Evolutionary conservation across 169 alveolate species (phyloP).

Genomic region (Plasmodium malariae): DNA sequence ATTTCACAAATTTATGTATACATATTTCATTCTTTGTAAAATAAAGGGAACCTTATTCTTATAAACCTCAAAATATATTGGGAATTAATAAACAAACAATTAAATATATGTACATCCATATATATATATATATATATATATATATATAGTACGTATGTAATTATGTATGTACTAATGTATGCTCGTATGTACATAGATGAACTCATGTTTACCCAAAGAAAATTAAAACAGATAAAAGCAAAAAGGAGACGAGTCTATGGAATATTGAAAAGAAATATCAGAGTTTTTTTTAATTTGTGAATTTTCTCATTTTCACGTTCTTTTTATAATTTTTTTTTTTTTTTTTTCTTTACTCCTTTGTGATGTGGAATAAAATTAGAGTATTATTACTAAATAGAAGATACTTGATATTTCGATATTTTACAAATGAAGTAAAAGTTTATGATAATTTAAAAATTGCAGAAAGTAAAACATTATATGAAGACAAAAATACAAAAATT

Average conservation of each 20-base stretch:
- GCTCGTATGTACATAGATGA: background rate
- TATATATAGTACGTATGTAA: too few relatives aligned
- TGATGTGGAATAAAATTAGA: constrained; percentile 72
- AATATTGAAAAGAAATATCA: background rate
- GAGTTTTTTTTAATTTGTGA: too few relatives aligned
- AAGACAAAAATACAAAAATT: constrained; percentile 70
- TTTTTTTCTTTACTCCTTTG: background rate
- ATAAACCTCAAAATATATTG: background rate
- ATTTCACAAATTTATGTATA: background rate
- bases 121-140: too few relatives aligned
- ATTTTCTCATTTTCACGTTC: constrained; percentile 3
- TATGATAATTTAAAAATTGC: constrained; percentile 58
- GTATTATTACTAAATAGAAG: constrained; percentile 41
- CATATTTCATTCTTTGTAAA: background rate
- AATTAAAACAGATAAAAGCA: background rate
- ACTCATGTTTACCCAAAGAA: background rate
- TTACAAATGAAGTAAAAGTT: constrained; percentile 58
- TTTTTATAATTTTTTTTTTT: constrained; percentile 26
- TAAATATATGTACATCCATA: background rate
- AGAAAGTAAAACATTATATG: constrained; percentile 70
- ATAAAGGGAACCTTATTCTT: background rate
- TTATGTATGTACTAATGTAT: too few relatives aligned
- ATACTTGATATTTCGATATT: constrained; percentile 40
- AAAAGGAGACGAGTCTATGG: background rate
- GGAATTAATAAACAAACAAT: background rate